Evolutionary conservation across 2,329 filamentous ascomycete genomes (phyloP), one percentile per base, ranked within the genome.

Genomic region (Trichoderma gracile): DNA sequence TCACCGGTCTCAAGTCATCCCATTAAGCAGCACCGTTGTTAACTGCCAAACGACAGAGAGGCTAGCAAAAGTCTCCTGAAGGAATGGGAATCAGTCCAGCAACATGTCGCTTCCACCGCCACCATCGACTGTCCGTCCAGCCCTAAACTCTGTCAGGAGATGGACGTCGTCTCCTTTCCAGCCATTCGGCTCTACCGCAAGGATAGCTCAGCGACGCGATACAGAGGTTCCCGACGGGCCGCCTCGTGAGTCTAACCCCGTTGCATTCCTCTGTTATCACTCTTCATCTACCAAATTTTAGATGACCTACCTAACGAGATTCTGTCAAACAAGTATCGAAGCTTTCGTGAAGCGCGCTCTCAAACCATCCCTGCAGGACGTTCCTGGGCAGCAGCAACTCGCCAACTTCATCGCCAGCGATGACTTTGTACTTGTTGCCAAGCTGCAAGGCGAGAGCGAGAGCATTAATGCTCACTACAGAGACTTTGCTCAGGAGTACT

Each of bases 101-200:
- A 64, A 43, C 43, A 45, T 6, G 33, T 63, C 43, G 10, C 40
- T 19, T 52, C 60, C 10, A 62, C 78, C 2, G 63, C 76, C 30
- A 79, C 75, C 63, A 69, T 83, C 19, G 77, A 83, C 70, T 83
- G 81, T 68, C 69, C 71, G 3, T 63, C 67, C 1, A 68, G 73
- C 3, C n/a, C 68, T 2, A 66, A 71, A 7, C 67, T 81, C n/a
- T 84, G 81, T 68, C 67, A 73, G 55, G 74, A 79, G 27, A 71
- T 76, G 52, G 74, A 76, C 25, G 73, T 84, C 33, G 72, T 73
- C 14, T 82, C 81, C 0, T 82, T 80, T 65, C 81, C 81, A 2
- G 74, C 81, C 7, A 76, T 84, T 42, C 77, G 81, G 0, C 75
- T 79, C 10, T 80, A 79, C 65, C 74, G 74, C 45, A 69, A 71